Base-by-base conservation (phyloP, 164 flowering plant genomes). In the Stephania japonica region DNA sequence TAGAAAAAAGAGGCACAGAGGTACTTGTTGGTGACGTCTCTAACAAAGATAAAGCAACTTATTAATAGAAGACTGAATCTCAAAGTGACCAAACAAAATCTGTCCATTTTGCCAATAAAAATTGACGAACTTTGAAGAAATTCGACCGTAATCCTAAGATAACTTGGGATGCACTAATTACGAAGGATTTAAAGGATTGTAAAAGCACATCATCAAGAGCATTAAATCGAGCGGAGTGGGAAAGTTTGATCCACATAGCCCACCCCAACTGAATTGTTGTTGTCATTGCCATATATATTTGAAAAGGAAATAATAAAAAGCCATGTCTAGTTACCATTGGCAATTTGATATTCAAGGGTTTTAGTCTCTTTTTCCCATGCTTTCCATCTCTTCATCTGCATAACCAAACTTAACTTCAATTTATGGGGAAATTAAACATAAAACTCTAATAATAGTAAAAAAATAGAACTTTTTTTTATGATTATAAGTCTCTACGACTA, bases 351-450 rank as follows among this genome's bases (percentile, higher is more conserved):
- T 61, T 87, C 86, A 24, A 83, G 72, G 5, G 91, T 85, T 79
- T 72, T 83, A 0, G 94, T 91, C 76, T 89, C 93, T 53, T 85
- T 68, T 72, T 91, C 97, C 97, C 94, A 91, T 0, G 68, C 49
- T 80, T 81, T 84, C 97, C 97, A 91, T 74, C 78, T 83, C 75
- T 75, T 85, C 94, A 88, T 88, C 97, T 88, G 78, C 72, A 68
- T 13, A 53, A 53, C 4, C 19, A 16, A 53, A 4, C 18, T 13
- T 53, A 53, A 53, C 18, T 7, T 19, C 6, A 19, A 1, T 9
- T 50, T 12, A 12, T 1, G 16, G 59, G 14, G 14, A 53, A 53
- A 53, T 3, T 2, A 47, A 47, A 9, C 2, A 47, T 2, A 47
- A 32, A 32, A 32, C 32, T 27, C 32, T 27, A 27, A 27, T 27